Conservation (phyloP, 2,329 filamentous ascomycete genomes). For the Clarireedia homoeocarpa region DNA sequence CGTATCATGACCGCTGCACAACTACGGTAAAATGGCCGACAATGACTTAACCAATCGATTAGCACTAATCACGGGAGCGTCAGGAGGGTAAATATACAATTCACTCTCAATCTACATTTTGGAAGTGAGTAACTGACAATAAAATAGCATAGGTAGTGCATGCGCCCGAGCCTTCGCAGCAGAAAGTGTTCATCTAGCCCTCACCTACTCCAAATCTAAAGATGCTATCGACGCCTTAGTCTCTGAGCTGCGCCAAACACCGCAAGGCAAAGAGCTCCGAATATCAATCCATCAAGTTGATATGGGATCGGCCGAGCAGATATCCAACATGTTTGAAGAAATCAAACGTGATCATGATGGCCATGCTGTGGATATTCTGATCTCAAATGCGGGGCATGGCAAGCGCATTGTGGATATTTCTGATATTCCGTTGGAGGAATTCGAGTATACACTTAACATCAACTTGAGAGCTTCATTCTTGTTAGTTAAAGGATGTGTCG, state of each 20-base stretch:
- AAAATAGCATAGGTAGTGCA: constrained; percentile 51
- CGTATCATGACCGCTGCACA: background rate
- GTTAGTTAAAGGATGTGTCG: constrained; percentile 21
- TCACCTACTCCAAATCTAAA: constrained; percentile 47
- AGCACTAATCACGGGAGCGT: constrained; percentile 53
- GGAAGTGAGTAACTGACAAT: background rate
- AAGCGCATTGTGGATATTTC: constrained; percentile 41
- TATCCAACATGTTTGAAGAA: constrained; percentile 45
- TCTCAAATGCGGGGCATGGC: constrained; percentile 60
- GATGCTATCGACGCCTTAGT: constrained; percentile 39
- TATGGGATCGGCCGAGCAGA: constrained; percentile 44
- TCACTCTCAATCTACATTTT: background rate
- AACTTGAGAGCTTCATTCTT: constrained; percentile 24
- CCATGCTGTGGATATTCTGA: constrained; percentile 47
- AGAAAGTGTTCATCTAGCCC: constrained; percentile 45
- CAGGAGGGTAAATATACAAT: constrained; percentile 42
- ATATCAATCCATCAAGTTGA: constrained; percentile 52
- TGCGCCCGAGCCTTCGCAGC: constrained; percentile 47
- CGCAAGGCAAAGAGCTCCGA: constrained; percentile 25
- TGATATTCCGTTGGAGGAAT: constrained; percentile 24
- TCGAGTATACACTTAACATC: constrained; percentile 23
- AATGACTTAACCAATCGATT: constrained; percentile 44
- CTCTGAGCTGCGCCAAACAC: constrained; percentile 28
- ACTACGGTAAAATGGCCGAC: constrained; percentile 17
- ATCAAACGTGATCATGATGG: constrained; percentile 44